phyloP scores from a whole-genome alignment of 495 filamentous ascomycete species.

The Pseudomonodictys pantanalensis region DNA sequence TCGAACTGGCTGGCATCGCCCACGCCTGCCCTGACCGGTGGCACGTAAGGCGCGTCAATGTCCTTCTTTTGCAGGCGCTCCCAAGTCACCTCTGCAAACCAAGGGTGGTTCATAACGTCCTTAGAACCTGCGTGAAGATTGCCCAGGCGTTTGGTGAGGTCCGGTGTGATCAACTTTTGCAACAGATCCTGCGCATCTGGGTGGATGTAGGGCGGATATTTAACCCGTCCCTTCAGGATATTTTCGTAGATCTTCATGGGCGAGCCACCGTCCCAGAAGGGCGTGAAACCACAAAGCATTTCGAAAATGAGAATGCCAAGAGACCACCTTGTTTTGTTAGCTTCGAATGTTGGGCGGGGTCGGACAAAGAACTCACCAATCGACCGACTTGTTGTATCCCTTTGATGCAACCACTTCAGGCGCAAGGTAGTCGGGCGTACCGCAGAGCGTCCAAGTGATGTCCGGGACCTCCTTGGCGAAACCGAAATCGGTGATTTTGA shows the following conservation, averaged over 20 bases:
- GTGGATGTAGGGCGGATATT: slow-evolving; percentile 93
- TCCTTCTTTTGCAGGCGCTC: slow-evolving; percentile 89
- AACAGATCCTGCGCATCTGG: slow-evolving; percentile 91
- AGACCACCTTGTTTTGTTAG: slow-evolving; percentile 73
- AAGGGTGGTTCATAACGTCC: slow-evolving; percentile 91
- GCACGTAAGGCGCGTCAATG: slow-evolving; percentile 96
- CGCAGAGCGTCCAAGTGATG: slow-evolving; percentile 98
- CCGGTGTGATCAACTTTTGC: slow-evolving; percentile 85
- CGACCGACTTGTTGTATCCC: slow-evolving; percentile 98
- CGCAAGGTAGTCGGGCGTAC: slow-evolving; percentile 96
- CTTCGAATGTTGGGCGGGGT: background rate
- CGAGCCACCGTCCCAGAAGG: slow-evolving; percentile 96
- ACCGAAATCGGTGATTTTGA: slow-evolving; percentile 98
- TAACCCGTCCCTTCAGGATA: slow-evolving; percentile 87
- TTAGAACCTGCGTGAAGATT: slow-evolving; percentile 89
- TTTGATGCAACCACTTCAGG: slow-evolving; percentile 96
- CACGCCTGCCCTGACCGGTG: slow-evolving; percentile 87
- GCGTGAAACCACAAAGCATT: slow-evolving; percentile 98
- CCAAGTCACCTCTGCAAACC: slow-evolving; percentile 98
- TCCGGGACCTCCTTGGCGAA: slow-evolving; percentile 98
- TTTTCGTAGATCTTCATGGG: slow-evolving; percentile 99
- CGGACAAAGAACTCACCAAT: slow-evolving; percentile 67
- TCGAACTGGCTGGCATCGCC: slow-evolving; percentile 98
- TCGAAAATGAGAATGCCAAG: slow-evolving; percentile 97
- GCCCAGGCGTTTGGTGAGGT: slow-evolving; percentile 90